phyloP scores from a whole-genome alignment of 345 rosid species.

The Salix brachista region DNA sequence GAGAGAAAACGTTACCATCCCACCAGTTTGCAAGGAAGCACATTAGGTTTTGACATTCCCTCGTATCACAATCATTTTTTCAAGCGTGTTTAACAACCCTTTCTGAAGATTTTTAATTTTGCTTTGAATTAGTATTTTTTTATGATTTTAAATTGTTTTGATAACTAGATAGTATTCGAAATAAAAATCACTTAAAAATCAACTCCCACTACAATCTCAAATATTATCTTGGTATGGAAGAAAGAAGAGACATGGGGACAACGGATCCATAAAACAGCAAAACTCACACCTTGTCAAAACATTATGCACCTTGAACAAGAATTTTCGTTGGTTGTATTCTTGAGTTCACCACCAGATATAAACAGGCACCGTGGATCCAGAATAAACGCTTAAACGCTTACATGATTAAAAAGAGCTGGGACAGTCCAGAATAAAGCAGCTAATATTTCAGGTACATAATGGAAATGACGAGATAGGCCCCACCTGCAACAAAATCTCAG shows the following conservation, averaged over 20 bases:
- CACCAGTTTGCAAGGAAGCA: not conserved
- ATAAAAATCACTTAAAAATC: no score
- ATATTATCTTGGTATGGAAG: no score
- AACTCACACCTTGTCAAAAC: not conserved
- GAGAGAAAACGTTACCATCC: not conserved
- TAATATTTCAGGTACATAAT: slow-evolving; percentile 87
- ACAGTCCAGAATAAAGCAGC: slow-evolving; percentile 94
- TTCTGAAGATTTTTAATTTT: no score
- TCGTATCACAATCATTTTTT: not conserved
- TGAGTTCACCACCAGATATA: not conserved
- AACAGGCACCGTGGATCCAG: not conserved
- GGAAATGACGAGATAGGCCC: slow-evolving; percentile 94
- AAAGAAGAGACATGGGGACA: not conserved
- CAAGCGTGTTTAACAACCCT: no score
- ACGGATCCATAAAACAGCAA: not conserved
- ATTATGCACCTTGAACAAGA: not conserved
- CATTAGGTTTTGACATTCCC: not conserved
- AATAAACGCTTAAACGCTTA: no score
- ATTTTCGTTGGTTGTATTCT: not conserved
- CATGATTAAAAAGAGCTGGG: slow-evolving; percentile 82
- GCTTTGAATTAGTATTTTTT: no score
- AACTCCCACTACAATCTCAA: not conserved
- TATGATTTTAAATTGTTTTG: no score
- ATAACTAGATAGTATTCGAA: no score
- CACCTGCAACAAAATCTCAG: slow-evolving; percentile 52